Evolutionary conservation across 208 protist genomes (phyloP).

Genomic region (Vickermania ingenoplastis): DNA sequence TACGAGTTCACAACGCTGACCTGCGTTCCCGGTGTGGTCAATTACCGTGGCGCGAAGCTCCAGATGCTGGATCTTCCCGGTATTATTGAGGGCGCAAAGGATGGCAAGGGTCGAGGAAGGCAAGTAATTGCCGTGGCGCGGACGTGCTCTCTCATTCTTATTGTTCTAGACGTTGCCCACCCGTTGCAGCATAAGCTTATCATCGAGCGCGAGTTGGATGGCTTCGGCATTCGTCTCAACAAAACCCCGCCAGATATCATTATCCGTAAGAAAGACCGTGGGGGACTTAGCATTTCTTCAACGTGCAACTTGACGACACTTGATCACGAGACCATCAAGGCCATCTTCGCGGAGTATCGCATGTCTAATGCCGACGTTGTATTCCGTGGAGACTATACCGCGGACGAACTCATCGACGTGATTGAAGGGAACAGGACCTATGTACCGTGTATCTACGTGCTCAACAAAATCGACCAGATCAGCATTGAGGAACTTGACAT

Average conservation of each 20-base stretch:
- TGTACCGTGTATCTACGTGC: conserved; percentile 94
- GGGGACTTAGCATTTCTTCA: conserved; percentile 84
- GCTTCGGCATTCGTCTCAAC: conserved; percentile 99
- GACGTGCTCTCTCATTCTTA: conserved; percentile 97
- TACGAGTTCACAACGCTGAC: conserved; percentile 99
- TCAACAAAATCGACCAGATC: conserved; percentile 99
- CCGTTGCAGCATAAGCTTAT: conserved; percentile 94
- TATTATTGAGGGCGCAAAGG: conserved; percentile 99
- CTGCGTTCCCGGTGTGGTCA: conserved; percentile 94
- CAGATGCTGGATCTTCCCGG: conserved; percentile 96
- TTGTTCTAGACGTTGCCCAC: conserved; percentile 97
- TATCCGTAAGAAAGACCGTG: conserved; percentile 93
- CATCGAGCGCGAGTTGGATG: conserved; percentile 96
- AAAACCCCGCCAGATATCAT: conserved; percentile 93
- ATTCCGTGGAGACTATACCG: conserved; percentile 90
- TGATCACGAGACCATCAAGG: conserved; percentile 89
- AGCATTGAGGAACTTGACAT: conserved; percentile 97
- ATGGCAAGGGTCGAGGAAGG: conserved; percentile 98
- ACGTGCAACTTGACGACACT: conserved; percentile 84
- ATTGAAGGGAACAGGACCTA: conserved; percentile 96
- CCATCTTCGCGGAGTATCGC: conserved; percentile 91
- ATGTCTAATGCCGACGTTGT: conserved; percentile 95
- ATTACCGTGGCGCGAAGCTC: conserved; percentile 92
- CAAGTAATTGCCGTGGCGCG: conserved; percentile 96
- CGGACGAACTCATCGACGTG: conserved; percentile 97